Evolutionary conservation across 495 filamentous ascomycete species (phyloP), one percentile per base, ranked within the genome.

Genomic region (Rusavskia elegans): DNA sequence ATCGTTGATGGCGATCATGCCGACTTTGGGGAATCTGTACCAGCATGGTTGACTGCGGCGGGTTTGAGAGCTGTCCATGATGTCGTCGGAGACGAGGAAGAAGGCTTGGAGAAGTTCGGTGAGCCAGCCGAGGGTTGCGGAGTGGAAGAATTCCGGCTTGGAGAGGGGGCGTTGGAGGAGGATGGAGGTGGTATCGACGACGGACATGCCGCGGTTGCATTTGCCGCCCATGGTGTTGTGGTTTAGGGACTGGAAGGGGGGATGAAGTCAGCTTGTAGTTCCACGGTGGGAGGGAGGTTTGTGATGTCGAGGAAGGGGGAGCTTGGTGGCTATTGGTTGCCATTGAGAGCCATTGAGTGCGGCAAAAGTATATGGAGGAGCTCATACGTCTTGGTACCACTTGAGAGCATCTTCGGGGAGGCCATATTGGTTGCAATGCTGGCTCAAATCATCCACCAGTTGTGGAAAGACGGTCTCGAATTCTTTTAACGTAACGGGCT

Each of bases 41-140:
- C 92, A 98, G 74, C 92, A 98, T 3, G 92, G 89, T 67, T 81
- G 77, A 51, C 89, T 87, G 55, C 92, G 87, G 38, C 92, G 85
- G 39, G 92, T 98, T 67, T 92, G 88, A 56, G 84, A 89, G 60
- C 75, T 64, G 72, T 98, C 92, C 92, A 98, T 98, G 59, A 97
- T 95, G 68, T 98, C 92, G 68, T 98, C 92, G 55, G 87, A 88
- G 59, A 98, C 92, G 49, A 98, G 79, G 78, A 98, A 98, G 79
- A 94, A 96, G 53, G 92, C 90, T 73, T 98, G 92, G 35, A 98
- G 84, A 37, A 98, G 75, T 76, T 98, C 92, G 57, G 89, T 94
- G 71, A 95, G 78, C 92, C 92, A 98, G 54, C 92, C 92, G 45
- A 98, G 77, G 45, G 53, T 68, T 2, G 64, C 64, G 16, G 50